Base-by-base conservation (phyloP, 495 filamentous ascomycete genomes). In the Elasticomyces elasticus region DNA sequence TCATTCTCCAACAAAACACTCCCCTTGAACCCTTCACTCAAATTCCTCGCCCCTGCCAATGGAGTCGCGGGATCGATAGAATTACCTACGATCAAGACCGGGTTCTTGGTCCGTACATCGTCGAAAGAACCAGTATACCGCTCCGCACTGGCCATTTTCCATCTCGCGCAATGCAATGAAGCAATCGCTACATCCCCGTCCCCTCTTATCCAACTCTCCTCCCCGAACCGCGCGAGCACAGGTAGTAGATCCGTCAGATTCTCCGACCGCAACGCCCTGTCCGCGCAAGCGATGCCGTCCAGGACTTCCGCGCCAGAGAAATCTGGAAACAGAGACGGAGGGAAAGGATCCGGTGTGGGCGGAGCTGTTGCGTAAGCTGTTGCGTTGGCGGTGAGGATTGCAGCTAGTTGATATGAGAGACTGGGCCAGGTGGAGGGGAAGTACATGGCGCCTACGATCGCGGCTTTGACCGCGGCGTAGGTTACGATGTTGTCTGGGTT, bases 21-120 rank as follows among this genome's bases (percentile, higher is more conserved):
- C n/a, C 31, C 31, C 31, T 37, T 37, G 31, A 37, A 37, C 10
- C 31, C 31, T 37, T 37, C 49, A 26, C 73, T 75, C 62, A 79
- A 72, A 47, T 77, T 76, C 35, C 68, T 66, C 1, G 79, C 80
- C 7, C 66, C 71, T 11, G 54, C 52, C 9, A 77, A 52, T 13
- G 76, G 71, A 0, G 76, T 77, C 27, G 67, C 60, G 0, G 67
- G 63, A 49, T 77, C 75, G 6, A 58, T 56, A 0, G 62, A 68
- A 51, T 73, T 76, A 1, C 70, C 68, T 17, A 75, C 66, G 20
- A 76, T 62, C 7, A 79, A 58, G 11, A 72, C 55, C 0, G 73
- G 73, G 22, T 70, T 67, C 62, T 66, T 69, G 1, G 72, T 75
- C 59, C 67, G 69, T 11, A 72, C 67, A 5, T 65, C 45, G n/a